These are phyloP conservation scores for Cyclotella sp. DNA, from an alignment of 108 stramenopile species.

Conservation along the genomic window DNA sequence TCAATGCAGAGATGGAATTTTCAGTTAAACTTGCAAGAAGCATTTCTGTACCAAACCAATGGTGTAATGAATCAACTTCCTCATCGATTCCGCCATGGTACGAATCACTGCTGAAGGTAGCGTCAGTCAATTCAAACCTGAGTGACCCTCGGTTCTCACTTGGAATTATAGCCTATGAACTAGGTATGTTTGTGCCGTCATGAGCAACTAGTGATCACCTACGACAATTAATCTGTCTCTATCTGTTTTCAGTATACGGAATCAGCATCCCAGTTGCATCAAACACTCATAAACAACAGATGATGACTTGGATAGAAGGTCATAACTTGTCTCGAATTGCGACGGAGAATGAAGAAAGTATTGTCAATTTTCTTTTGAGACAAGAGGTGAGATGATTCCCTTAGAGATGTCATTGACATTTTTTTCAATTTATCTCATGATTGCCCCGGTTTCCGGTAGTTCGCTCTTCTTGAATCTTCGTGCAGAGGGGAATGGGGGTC, in stretches of 20 bases:
- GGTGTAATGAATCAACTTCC: slow-evolving; percentile 29
- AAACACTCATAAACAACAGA: background rate
- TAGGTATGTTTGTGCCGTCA: no score
- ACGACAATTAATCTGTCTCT: no score
- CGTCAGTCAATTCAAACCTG: slow-evolving; percentile 12
- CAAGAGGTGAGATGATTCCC: slow-evolving; percentile 23
- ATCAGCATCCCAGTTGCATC: background rate
- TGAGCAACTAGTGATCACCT: no score
- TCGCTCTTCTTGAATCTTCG: slow-evolving; percentile 65
- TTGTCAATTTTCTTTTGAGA: slow-evolving; percentile 21
- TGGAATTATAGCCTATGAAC: slow-evolving; percentile 38
- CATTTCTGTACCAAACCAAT: slow-evolving; percentile 52
- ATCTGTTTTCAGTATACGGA: slow-evolving; percentile 23
- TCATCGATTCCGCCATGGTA: slow-evolving; percentile 37
- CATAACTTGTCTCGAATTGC: slow-evolving; percentile 2
- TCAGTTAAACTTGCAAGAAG: slow-evolving; percentile 28
- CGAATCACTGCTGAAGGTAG: slow-evolving; percentile 31
- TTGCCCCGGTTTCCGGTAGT: slow-evolving; percentile 17
- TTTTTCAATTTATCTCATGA: background rate
- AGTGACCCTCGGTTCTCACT: slow-evolving; percentile 39
- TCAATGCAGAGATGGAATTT: slow-evolving; percentile 38
- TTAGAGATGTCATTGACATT: background rate
- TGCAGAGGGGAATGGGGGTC: slow-evolving; percentile 84
- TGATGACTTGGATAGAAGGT: slow-evolving; percentile 4
- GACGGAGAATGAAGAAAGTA: slow-evolving; percentile 5